Conservation (phyloP, 1,284 basidiomycete species). For the Boletus semigastroideus region DNA sequence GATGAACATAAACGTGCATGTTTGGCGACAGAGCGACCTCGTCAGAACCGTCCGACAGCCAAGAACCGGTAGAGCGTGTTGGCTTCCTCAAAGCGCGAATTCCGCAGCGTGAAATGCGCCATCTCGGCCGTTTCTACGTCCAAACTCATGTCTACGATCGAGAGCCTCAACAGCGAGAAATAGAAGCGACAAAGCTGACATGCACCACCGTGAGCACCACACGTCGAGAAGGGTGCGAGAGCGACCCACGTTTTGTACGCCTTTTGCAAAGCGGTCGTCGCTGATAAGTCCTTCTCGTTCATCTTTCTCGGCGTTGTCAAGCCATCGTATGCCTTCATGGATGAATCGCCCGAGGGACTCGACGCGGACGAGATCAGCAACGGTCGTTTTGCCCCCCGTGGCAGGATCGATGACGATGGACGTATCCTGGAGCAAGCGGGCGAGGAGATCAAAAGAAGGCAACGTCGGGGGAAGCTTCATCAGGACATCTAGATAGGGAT, state of each 20-base stretch:
- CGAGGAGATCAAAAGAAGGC: conserved; percentile 71
- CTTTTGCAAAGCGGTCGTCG: conserved; percentile 70
- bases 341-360: conserved; percentile 71
- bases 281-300: conserved; percentile 62
- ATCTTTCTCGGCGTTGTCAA: conserved; percentile 64
- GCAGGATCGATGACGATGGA: conserved; percentile 41
- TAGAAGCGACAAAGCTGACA: conserved; percentile 75
- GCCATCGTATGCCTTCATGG: conserved; percentile 61
- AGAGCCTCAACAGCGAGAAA: conserved; percentile 60
- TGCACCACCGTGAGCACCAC: not conserved
- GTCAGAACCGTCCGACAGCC: conserved; percentile 41
- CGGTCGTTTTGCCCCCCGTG: conserved; percentile 49
- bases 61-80: conserved; percentile 65
- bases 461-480: conserved; percentile 54
- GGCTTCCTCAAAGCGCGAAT: conserved; percentile 72
- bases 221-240: not conserved
- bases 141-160: conserved; percentile 55
- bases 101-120: conserved; percentile 66
- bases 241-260: conserved; percentile 61
- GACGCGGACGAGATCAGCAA: conserved; percentile 58
- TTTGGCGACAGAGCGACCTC: not conserved
- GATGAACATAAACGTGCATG: not conserved
- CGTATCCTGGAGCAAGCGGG: conserved; percentile 60
- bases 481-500: conserved; percentile 57
- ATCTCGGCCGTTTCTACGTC: conserved; percentile 73